phyloP scores from a whole-genome alignment of 2,329 filamentous ascomycete genomes.

The Oidium heveae region DNA sequence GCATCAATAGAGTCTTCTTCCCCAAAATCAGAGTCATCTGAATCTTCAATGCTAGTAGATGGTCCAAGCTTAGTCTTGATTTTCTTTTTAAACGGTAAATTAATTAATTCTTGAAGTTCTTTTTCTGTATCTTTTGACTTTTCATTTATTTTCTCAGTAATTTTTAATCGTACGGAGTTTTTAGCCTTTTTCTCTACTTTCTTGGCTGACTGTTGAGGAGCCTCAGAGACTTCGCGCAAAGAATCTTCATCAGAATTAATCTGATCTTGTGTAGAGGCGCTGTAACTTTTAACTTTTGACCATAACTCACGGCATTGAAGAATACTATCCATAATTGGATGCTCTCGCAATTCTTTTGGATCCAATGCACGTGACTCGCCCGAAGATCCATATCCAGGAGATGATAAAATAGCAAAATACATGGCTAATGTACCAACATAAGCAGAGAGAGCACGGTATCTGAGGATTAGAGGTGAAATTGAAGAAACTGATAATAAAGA shows the following conservation, averaged over 20 bases:
- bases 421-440: constrained; percentile 72
- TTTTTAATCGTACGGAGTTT: too few species aligned
- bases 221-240: background rate
- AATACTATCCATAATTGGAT: constrained; percentile 71
- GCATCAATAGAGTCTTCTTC: constrained; percentile 64
- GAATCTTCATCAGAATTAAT: constrained; percentile 11
- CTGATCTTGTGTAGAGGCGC: constrained; percentile 12
- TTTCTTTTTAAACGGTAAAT: constrained; percentile 13
- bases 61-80: constrained; percentile 8
- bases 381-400: constrained; percentile 36
- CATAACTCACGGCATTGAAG: constrained; percentile 61
- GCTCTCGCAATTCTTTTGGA: constrained; percentile 60
- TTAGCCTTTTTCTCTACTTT: background rate
- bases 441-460: constrained; percentile 57
- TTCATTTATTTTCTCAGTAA: constrained; percentile 7
- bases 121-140: constrained; percentile 17
- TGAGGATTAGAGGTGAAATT: constrained; percentile 18
- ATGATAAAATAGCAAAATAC: constrained; percentile 88
- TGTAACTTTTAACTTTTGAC: constrained; percentile 45
- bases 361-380: constrained; percentile 34
- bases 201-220: background rate
- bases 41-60: constrained; percentile 27
- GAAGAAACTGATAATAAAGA: background rate
- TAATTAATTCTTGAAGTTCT: constrained; percentile 17
- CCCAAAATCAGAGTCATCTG: constrained; percentile 66